A percentile compares a stretch with the other conserved stretches of the same genome.
phyloP scores from a whole-genome alignment of 2,329 filamentous ascomycete species.

The Penicillium italicum region DNA sequence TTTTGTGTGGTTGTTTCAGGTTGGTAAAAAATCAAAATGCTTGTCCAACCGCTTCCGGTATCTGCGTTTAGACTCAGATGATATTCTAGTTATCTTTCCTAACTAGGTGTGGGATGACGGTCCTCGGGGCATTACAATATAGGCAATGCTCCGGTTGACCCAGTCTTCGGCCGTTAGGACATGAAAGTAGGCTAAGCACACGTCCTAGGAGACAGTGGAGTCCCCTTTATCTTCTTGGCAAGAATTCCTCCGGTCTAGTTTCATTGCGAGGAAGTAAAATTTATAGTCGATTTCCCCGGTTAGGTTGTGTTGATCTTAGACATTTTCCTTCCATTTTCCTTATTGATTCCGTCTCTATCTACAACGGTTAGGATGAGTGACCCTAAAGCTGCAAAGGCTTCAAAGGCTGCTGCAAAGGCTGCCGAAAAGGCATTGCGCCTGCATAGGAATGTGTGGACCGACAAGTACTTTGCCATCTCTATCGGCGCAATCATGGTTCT shows the following conservation, averaged over 20 bases:
- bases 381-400: neutral
- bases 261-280: neutral
- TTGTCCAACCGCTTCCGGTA: too few relatives aligned
- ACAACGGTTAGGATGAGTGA: neutral
- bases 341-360: neutral
- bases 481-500: slow-evolving; percentile 15
- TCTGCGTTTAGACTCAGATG: neutral
- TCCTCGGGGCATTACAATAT: neutral
- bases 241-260: neutral
- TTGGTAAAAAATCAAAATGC: neutral
- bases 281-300: neutral
- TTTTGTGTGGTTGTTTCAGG: neutral
- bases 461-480: slow-evolving; percentile 16
- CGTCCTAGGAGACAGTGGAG: neutral
- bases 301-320: neutral
- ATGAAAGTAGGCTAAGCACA: neutral
- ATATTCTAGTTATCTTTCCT: neutral
- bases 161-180: neutral
- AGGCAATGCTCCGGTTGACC: neutral
- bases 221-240: neutral
- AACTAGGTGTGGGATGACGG: neutral
- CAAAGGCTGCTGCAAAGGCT: neutral
- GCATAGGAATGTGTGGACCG: slow-evolving; percentile 13
- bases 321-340: neutral
- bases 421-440: neutral